Evolutionary conservation across 257 asterid species (phyloP).

Genomic region (Mentha longifolia): DNA sequence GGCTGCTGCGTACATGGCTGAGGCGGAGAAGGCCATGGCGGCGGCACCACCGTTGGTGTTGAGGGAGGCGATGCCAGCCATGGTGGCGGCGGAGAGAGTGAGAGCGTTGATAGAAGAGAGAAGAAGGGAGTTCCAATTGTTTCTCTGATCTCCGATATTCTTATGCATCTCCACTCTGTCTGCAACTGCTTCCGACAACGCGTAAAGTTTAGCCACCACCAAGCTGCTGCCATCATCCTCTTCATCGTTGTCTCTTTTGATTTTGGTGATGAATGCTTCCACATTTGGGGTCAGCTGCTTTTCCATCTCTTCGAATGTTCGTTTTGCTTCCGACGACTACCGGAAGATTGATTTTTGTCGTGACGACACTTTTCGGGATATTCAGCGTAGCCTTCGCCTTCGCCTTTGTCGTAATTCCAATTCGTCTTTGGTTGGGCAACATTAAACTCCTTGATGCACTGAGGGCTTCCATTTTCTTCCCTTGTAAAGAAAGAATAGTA

Average conservation of each 20-base stretch:
- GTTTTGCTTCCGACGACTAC: background rate
- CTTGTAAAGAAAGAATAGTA: background rate
- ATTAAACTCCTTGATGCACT: slow-evolving; percentile 18
- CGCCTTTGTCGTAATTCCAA: too few relatives aligned
- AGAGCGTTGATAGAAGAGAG: slow-evolving; percentile 53
- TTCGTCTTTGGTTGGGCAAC: slow-evolving; percentile 1
- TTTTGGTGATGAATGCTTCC: background rate
- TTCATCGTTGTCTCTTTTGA: background rate
- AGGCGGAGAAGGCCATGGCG: too few relatives aligned
- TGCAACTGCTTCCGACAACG: slow-evolving; percentile 60
- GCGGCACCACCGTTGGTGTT: too few relatives aligned
- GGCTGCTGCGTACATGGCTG: slow-evolving; percentile 44
- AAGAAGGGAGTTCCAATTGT: slow-evolving; percentile 56
- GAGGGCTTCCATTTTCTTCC: slow-evolving; percentile 26
- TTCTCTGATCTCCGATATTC: slow-evolving; percentile 60
- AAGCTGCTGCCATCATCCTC: slow-evolving; percentile 28
- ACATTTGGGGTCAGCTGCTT: slow-evolving; percentile 19
- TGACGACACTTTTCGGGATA: slow-evolving; percentile 7
- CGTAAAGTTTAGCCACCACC: slow-evolving; percentile 50
- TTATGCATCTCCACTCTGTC: slow-evolving; percentile 71
- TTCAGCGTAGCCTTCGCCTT: slow-evolving; percentile 27
- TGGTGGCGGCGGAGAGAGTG: slow-evolving; percentile 40
- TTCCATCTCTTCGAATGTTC: slow-evolving; percentile 1
- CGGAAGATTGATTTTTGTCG: slow-evolving; percentile 16
- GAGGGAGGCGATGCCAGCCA: slow-evolving; percentile 41